phyloP scores from a whole-genome alignment of 371 early-diverging fungal genomes.

The Mucor mucedo region DNA sequence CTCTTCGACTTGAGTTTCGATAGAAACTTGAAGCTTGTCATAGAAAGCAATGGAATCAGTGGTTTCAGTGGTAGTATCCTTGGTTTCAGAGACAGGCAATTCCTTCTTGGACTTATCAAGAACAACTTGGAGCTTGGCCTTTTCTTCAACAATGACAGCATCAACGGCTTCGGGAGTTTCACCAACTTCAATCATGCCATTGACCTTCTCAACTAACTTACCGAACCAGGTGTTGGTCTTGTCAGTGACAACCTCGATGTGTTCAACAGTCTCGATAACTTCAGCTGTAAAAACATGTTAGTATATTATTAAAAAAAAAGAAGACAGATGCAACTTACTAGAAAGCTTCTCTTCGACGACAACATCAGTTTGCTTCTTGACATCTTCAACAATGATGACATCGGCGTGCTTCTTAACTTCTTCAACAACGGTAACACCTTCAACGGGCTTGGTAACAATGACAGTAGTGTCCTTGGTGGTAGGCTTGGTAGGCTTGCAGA shows the following conservation, averaged over 20 bases:
- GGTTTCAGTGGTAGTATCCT: background rate
- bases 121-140: constrained; percentile 14
- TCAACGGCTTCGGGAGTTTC: constrained; percentile 17
- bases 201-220: too few relatives aligned
- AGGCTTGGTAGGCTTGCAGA: constrained; percentile 8
- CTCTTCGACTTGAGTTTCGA: constrained; percentile 12
- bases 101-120: constrained; percentile 13
- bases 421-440: background rate
- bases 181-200: constrained; percentile 1
- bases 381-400: background rate
- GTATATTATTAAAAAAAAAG: background rate
- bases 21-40: constrained; percentile 11
- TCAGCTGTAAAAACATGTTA: too few relatives aligned
- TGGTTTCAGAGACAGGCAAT: background rate
- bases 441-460: background rate
- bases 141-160: constrained; percentile 17
- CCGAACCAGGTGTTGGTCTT: too few relatives aligned
- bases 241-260: too few relatives aligned
- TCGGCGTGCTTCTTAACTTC: background rate
- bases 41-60: constrained; percentile 14
- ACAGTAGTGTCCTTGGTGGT: background rate
- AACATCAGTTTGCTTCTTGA: background rate
- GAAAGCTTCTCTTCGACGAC: background rate
- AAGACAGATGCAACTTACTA: too few relatives aligned
- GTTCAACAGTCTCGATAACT: too few relatives aligned